phyloP scores from a whole-genome alignment of 1,284 basidiomycete species.

The Leccinum insolens region DNA sequence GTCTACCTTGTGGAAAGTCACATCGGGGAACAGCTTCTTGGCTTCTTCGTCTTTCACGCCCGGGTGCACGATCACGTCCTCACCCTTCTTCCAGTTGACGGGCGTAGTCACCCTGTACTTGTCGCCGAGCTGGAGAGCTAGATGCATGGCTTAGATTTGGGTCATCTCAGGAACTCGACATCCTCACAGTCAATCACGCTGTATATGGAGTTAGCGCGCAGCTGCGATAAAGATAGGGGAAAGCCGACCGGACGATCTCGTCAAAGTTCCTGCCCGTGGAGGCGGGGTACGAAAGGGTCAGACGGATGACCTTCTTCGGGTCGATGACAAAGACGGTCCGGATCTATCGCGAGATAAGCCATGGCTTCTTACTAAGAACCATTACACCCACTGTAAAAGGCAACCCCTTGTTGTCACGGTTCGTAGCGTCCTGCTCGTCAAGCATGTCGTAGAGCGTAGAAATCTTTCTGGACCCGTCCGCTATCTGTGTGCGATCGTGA shows the following conservation, averaged over 20 bases:
- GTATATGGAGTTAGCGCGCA: slow-evolving; percentile 15
- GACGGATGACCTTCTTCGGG: slow-evolving; percentile 88
- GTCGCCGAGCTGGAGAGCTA: slow-evolving; percentile 91
- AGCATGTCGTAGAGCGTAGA: slow-evolving; percentile 94
- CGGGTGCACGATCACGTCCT: slow-evolving; percentile 96
- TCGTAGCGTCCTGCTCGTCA: slow-evolving; percentile 93
- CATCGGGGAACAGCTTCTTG: slow-evolving; percentile 81
- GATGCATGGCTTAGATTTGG: slow-evolving; percentile 10
- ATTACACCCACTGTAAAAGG: slow-evolving; percentile 65
- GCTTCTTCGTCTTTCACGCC: slow-evolving; percentile 86
- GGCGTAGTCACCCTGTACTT: slow-evolving; percentile 86
- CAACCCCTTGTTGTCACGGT: slow-evolving; percentile 90
- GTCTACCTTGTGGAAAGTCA: slow-evolving; percentile 67
- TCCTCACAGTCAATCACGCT: slow-evolving; percentile 68
- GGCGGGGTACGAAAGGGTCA: slow-evolving; percentile 91
- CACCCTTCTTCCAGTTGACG: slow-evolving; percentile 94
- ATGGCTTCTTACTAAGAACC: slow-evolving; percentile 3
- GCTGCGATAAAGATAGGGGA: neutral
- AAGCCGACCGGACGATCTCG: slow-evolving; percentile 80
- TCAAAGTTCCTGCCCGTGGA: slow-evolving; percentile 84
- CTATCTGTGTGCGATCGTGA: slow-evolving; percentile 61
- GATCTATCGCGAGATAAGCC: slow-evolving; percentile 56
- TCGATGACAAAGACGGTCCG: slow-evolving; percentile 96
- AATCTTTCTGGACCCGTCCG: slow-evolving; percentile 87
- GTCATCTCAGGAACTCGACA: neutral